A percentile compares a stretch with the other conserved stretches of the same genome.
These are phyloP conservation scores for Gracilaria domingensis DNA, from an alignment of 23 red algal genomes.

Conservation along the genomic window DNA sequence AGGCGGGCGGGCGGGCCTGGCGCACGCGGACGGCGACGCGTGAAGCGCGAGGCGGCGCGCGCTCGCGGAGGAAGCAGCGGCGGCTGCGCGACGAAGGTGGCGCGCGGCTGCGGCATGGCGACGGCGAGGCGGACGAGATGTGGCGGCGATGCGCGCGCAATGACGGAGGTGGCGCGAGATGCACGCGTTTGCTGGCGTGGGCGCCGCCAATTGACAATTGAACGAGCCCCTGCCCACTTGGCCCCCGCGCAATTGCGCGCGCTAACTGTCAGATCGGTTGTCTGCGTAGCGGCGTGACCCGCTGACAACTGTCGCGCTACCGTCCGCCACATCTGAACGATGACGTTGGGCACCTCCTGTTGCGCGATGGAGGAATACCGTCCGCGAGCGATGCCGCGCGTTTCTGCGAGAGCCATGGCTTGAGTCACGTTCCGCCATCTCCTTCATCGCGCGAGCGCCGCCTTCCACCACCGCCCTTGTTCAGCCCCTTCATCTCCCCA, in stretches of 20 bases:
- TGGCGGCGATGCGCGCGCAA: background rate
- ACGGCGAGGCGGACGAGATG: background rate
- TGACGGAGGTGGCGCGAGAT: background rate
- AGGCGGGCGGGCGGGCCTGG: background rate
- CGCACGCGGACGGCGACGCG: slow-evolving; percentile 4
- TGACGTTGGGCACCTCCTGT: no score
- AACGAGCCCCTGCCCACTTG: background rate
- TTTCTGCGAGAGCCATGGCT: background rate
- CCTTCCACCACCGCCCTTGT: no score
- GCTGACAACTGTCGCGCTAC: no score
- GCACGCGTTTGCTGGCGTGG: background rate
- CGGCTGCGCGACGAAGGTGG: slow-evolving; percentile 19
- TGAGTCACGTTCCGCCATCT: background rate
- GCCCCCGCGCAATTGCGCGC: background rate
- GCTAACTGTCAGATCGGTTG: background rate
- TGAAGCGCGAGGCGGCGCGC: background rate
- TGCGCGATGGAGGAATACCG: no score
- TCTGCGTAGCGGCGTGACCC: background rate
- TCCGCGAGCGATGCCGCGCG: no score
- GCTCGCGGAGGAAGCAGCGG: background rate
- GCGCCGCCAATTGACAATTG: background rate
- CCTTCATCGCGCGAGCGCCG: no score
- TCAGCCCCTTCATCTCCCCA: no score
- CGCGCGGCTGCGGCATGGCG: slow-evolving; percentile 2
- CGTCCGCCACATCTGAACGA: no score